Evolutionary conservation across 257 asterid genomes (phyloP).

Genomic region (Solanum microdontum): DNA sequence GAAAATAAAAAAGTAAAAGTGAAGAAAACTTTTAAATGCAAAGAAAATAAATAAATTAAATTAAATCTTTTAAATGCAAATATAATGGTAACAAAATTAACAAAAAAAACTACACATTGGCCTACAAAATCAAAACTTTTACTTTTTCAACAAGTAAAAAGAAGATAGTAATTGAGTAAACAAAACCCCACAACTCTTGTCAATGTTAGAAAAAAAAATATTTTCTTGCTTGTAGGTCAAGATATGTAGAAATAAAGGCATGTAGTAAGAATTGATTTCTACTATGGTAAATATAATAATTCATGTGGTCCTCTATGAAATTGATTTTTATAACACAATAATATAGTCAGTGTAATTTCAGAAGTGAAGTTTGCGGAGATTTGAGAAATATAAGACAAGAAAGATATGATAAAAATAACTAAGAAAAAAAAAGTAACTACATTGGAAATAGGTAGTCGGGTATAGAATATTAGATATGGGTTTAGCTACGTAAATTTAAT

Average conservation of each 20-base stretch:
- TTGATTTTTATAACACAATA: not conserved
- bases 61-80: not conserved
- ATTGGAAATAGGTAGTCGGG: not conserved
- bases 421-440: not conserved
- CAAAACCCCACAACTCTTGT: slow-evolving; percentile 9
- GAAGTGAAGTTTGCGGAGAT: not conserved
- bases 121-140: slow-evolving; percentile 45
- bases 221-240: slow-evolving; percentile 45
- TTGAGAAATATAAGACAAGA: not conserved
- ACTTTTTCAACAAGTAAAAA: slow-evolving; percentile 35
- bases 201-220: slow-evolving; percentile 6
- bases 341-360: not conserved
- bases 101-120: slow-evolving; percentile 4
- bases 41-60: too few species aligned
- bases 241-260: slow-evolving; percentile 14
- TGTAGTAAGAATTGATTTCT: not conserved
- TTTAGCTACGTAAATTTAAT: not conserved
- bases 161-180: slow-evolving; percentile 20
- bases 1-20: not conserved
- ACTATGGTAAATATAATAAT: not conserved
- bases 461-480: not conserved
- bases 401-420: not conserved
- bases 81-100: slow-evolving; percentile 17
- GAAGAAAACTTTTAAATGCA: not conserved
- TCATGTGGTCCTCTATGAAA: not conserved